Conservation (phyloP, 129 eudicot species). For the Erigeron canadensis region DNA sequence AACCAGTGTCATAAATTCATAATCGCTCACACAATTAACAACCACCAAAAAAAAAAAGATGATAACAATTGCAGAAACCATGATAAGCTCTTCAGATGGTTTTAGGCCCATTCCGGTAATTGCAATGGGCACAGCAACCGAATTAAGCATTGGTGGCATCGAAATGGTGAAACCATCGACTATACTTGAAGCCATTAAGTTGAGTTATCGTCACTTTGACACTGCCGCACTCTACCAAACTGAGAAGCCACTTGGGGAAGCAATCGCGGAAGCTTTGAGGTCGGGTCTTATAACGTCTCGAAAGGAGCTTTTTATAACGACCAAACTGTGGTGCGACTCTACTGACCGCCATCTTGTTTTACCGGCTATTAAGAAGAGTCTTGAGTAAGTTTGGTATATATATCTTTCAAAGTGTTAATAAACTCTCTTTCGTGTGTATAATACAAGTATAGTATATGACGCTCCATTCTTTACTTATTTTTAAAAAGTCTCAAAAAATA, state of each 20-base stretch:
- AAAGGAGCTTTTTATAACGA: constrained; percentile 19
- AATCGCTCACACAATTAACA: neutral
- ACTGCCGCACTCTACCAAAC: constrained; percentile 45
- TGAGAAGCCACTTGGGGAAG: constrained; percentile 42
- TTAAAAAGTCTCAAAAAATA: too few species aligned
- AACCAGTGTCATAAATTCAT: neutral
- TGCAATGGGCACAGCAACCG: constrained; percentile 41
- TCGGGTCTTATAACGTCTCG: constrained; percentile 23
- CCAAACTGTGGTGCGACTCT: constrained; percentile 26
- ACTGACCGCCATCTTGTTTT: constrained; percentile 24
- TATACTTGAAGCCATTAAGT: constrained; percentile 45
- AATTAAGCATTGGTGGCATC: constrained; percentile 10
- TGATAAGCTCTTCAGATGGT: constrained; percentile 7
- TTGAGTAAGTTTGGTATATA: neutral
- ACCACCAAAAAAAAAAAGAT: neutral
- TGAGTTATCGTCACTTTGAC: constrained; percentile 59
- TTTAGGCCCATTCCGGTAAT: constrained; percentile 37
- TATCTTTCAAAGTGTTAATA: neutral
- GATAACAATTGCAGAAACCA: neutral
- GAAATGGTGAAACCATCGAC: constrained; percentile 26
- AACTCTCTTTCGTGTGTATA: too few species aligned
- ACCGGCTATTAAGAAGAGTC: constrained; percentile 14
- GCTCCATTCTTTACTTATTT: too few species aligned
- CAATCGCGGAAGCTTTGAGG: constrained; percentile 39
- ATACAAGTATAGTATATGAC: too few species aligned